Conservation (phyloP, 2,329 filamentous ascomycete genomes). For the Fusarium sp. region DNA sequence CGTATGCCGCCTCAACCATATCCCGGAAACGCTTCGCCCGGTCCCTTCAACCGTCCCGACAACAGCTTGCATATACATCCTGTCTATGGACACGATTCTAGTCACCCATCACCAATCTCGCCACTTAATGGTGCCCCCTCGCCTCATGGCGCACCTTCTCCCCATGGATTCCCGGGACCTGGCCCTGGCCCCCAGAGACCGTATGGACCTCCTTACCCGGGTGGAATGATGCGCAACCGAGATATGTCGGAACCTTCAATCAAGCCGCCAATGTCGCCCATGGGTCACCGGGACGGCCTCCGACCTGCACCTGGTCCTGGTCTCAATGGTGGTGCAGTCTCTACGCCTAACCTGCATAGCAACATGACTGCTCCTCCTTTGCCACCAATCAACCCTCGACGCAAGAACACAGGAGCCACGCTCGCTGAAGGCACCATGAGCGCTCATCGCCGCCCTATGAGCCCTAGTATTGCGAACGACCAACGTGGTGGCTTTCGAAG, state of each 20-base stretch:
- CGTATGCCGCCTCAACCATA: slow-evolving; percentile 58
- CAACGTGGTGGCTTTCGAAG: slow-evolving; percentile 47
- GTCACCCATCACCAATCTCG: slow-evolving; percentile 58
- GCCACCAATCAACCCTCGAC: slow-evolving; percentile 68
- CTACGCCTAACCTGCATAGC: slow-evolving; percentile 52
- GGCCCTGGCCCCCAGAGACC: slow-evolving; percentile 23
- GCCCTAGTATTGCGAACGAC: slow-evolving; percentile 28
- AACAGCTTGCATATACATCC: slow-evolving; percentile 35
- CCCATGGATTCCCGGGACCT: slow-evolving; percentile 23
- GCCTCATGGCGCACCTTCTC: slow-evolving; percentile 19
- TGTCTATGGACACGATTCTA: slow-evolving; percentile 48
- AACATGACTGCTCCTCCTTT: slow-evolving; percentile 57
- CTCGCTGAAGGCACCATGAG: slow-evolving; percentile 45
- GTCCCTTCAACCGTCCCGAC: slow-evolving; percentile 36
- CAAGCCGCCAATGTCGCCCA: slow-evolving; percentile 57
- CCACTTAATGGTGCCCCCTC: slow-evolving; percentile 38
- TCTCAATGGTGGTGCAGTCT: slow-evolving; percentile 45
- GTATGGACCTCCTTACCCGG: slow-evolving; percentile 16
- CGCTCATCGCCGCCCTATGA: slow-evolving; percentile 35
- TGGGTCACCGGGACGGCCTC: slow-evolving; percentile 50
- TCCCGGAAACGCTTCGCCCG: slow-evolving; percentile 26
- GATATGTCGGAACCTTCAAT: slow-evolving; percentile 64
- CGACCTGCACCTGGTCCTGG: slow-evolving; percentile 51
- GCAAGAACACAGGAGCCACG: slow-evolving; percentile 54
- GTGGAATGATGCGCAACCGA: slow-evolving; percentile 53